A percentile compares a stretch with the other conserved stretches of the same genome.
These are phyloP conservation scores for Ogataea pini DNA, from an alignment of 805 yeast species.

Conservation along the genomic window DNA sequence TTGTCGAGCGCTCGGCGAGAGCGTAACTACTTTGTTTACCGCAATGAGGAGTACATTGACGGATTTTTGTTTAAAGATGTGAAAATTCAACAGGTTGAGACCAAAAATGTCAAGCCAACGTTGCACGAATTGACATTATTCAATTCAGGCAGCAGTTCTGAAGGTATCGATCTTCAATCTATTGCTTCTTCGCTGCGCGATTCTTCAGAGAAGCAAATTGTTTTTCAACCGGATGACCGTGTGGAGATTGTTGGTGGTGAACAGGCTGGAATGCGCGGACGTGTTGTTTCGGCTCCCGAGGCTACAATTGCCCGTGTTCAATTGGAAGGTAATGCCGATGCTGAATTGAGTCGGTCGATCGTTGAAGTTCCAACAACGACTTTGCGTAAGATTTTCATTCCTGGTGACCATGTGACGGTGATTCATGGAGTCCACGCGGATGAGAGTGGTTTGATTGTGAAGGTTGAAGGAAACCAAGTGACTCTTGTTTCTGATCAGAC, in stretches of 20 bases:
- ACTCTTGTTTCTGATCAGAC: constrained; percentile 89
- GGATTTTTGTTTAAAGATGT: constrained; percentile 88
- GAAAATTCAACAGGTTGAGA: constrained; percentile 76
- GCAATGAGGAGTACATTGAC: constrained; percentile 84
- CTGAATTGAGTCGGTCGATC: constrained; percentile 50
- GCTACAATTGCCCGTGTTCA: constrained; percentile 53
- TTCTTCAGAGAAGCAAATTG: constrained; percentile 51
- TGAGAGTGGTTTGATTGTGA: constrained; percentile 92
- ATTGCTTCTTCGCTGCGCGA: constrained; percentile 84
- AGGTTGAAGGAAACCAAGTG: constrained; percentile 79
- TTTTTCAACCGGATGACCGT: constrained; percentile 90
- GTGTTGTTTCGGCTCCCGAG: constrained; percentile 65
- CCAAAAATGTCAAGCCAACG: constrained; percentile 78
- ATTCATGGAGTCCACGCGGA: constrained; percentile 88
- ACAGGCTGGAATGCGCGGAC: constrained; percentile 86
- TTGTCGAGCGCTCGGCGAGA: constrained; percentile 62
- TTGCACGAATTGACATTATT: constrained; percentile 86
- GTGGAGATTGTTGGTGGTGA: constrained; percentile 93
- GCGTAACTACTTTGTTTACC: constrained; percentile 65
- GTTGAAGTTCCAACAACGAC: constrained; percentile 82
- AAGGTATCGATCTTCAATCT: constrained; percentile 83
- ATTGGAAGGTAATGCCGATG: constrained; percentile 57
- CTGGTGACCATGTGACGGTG: constrained; percentile 95
- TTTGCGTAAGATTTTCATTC: constrained; percentile 78
- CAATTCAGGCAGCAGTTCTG: constrained; percentile 72